These are phyloP conservation scores for Boletellus ananiceps DNA, from an alignment of 768 basidiomycete species.

Conservation along the genomic window DNA sequence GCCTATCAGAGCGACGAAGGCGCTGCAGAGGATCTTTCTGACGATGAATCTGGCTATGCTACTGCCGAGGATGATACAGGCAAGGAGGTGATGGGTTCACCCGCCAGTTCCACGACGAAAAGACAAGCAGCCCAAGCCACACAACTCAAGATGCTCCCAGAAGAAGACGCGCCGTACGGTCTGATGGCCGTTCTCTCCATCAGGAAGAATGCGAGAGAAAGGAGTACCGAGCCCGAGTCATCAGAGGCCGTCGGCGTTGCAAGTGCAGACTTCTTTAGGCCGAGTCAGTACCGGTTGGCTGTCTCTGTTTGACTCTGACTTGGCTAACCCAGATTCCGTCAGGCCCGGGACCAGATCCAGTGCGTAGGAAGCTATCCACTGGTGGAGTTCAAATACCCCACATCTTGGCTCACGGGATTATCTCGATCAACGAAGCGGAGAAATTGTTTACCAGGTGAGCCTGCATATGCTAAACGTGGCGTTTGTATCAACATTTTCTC, in stretches of 20 bases:
- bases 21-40: slow-evolving; percentile 32
- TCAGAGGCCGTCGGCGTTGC: slow-evolving; percentile 61
- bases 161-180: slow-evolving; percentile 65
- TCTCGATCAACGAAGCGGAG: slow-evolving; percentile 64
- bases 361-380: slow-evolving; percentile 36
- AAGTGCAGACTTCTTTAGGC: slow-evolving; percentile 60
- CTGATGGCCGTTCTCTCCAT: slow-evolving; percentile 64
- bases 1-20: slow-evolving; percentile 37
- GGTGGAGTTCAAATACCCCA: slow-evolving; percentile 52
- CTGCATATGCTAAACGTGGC: neutral
- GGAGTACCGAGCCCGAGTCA: slow-evolving; percentile 40
- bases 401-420: slow-evolving; percentile 60
- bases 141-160: slow-evolving; percentile 51
- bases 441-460: slow-evolving; percentile 66
- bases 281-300: slow-evolving; percentile 40
- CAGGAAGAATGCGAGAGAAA: slow-evolving; percentile 39
- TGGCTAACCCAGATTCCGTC: neutral
- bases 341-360: slow-evolving; percentile 42
- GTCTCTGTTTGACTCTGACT: neutral
- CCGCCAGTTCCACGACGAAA: slow-evolving; percentile 33
- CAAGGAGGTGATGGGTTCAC: slow-evolving; percentile 25
- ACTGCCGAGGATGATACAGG: slow-evolving; percentile 21
- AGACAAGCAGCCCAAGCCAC: slow-evolving; percentile 39
- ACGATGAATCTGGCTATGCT: slow-evolving; percentile 33
- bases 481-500: slow-evolving; percentile 6